A percentile compares a stretch with the other conserved stretches of the same genome.
phyloP scores from a whole-genome alignment of 2,329 filamentous ascomycete species.

The Fusarium xyrophilum region DNA sequence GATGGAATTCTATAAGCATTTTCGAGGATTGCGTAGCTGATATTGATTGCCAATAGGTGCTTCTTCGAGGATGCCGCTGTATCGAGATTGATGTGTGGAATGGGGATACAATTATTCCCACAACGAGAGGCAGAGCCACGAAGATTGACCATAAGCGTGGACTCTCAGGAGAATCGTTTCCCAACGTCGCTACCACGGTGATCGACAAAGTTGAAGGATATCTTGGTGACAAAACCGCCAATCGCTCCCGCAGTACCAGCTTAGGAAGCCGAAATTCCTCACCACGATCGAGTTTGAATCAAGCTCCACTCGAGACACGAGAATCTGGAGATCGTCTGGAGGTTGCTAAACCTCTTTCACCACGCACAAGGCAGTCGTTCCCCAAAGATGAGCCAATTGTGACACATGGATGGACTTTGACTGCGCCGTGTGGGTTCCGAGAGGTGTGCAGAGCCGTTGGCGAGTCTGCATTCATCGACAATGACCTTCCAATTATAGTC shows the following conservation, averaged over 20 bases:
- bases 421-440: slow-evolving; percentile 83
- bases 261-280: slow-evolving; percentile 46
- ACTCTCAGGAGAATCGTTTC: slow-evolving; percentile 56
- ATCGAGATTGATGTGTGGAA: slow-evolving; percentile 98
- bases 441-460: slow-evolving; percentile 83
- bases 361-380: slow-evolving; percentile 37
- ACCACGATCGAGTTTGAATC: slow-evolving; percentile 42
- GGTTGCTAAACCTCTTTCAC: slow-evolving; percentile 34
- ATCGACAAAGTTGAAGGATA: slow-evolving; percentile 48
- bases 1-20: not conserved
- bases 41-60: slow-evolving; percentile 57
- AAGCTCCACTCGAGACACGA: slow-evolving; percentile 40
- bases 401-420: slow-evolving; percentile 83
- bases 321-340: slow-evolving; percentile 49
- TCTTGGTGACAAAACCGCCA: slow-evolving; percentile 42
- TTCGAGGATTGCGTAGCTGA: not conserved
- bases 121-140: slow-evolving; percentile 48
- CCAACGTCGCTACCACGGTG: slow-evolving; percentile 53
- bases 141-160: slow-evolving; percentile 55
- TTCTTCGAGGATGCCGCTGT: slow-evolving; percentile 81
- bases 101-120: slow-evolving; percentile 59
- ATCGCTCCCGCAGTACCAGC: slow-evolving; percentile 52
- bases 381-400: slow-evolving; percentile 75
- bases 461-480: slow-evolving; percentile 78
- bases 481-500: slow-evolving; percentile 83